phyloP scores from a whole-genome alignment of 2,329 filamentous ascomycete species.

The Botrytis sinoallii region DNA sequence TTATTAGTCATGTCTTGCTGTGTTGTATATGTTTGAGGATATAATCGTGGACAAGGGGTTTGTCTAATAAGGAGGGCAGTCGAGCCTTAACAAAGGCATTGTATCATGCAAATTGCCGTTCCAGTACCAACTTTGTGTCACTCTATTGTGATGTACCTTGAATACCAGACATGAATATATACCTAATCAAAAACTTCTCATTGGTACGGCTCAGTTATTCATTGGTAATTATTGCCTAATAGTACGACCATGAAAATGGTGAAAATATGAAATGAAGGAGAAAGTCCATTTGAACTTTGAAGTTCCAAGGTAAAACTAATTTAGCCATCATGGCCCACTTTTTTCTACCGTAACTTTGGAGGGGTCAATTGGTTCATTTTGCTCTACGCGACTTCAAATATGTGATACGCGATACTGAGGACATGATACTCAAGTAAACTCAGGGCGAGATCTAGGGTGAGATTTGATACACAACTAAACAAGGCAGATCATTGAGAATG shows the following conservation, averaged over 20 bases:
- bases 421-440: background rate
- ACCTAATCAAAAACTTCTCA: background rate
- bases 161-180: background rate
- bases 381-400: background rate
- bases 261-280: background rate
- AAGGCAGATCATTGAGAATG: conserved; percentile 44
- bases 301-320: background rate
- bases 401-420: background rate
- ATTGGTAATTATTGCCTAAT: background rate
- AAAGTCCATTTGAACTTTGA: background rate
- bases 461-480: background rate
- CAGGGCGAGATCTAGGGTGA: background rate
- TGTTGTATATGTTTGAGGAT: background rate
- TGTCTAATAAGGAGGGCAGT: background rate
- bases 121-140: background rate
- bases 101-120: conserved; percentile 23
- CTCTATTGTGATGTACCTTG: background rate
- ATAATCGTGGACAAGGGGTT: conserved; percentile 1
- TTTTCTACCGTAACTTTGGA: conserved; percentile 3
- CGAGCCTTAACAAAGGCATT: conserved; percentile 21
- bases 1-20: background rate
- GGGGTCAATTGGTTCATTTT: background rate
- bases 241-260: background rate
- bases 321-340: background rate
- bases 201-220: background rate